Evolutionary conservation across 129 eudicot species (phyloP).

Genomic region (Apium graveolens): DNA sequence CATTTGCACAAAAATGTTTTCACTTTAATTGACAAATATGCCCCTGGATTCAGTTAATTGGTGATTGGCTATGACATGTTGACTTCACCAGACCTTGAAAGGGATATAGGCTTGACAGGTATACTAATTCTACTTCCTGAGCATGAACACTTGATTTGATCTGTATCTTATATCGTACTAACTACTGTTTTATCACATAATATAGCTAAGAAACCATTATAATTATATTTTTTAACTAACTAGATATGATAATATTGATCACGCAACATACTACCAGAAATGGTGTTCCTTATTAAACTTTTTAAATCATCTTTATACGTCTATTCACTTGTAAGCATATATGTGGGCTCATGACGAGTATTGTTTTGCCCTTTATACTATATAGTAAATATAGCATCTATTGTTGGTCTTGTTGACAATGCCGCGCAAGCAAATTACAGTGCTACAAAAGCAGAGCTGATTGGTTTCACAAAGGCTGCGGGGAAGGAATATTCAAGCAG

Average conservation of each 20-base stretch:
- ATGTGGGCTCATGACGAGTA: not conserved
- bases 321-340: not conserved
- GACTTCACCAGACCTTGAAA: constrained; percentile 98
- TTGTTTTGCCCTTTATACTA: no score
- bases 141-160: not conserved
- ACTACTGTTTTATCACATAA: no score
- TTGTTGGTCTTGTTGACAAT: constrained; percentile 88
- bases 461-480: constrained; percentile 82
- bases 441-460: constrained; percentile 98
- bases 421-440: constrained; percentile 94
- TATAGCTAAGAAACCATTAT: not conserved
- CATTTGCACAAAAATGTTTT: constrained; percentile 85
- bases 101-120: constrained; percentile 94
- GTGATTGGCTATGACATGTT: constrained; percentile 94
- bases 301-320: not conserved
- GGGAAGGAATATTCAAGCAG: constrained; percentile 94
- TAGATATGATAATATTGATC: not conserved
- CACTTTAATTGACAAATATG: constrained; percentile 72
- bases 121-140: constrained; percentile 2
- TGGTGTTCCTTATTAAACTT: not conserved
- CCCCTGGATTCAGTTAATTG: constrained; percentile 95
- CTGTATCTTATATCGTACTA: no score
- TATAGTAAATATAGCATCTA: constrained; percentile 85
- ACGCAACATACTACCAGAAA: not conserved
- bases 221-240: not conserved